These are phyloP conservation scores for sweet orange (Citrus sinensis) DNA, from an alignment of 345 rosid species.

Conservation along the genomic window DNA sequence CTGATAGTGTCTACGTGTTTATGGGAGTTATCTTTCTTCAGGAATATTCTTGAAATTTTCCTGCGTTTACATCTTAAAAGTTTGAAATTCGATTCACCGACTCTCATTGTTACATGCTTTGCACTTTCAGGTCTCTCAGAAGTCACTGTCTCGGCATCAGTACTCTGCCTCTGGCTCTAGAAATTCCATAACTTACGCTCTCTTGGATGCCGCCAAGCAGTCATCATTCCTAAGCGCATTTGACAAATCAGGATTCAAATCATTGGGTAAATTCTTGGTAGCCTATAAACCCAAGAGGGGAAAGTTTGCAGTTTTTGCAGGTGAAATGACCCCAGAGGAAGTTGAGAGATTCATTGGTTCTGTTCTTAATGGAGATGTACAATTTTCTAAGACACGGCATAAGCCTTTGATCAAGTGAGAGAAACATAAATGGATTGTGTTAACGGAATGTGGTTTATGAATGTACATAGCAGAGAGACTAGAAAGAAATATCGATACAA, in stretches of 20 bases:
- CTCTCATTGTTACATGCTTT: slow-evolving; percentile 14
- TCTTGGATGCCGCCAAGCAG: slow-evolving; percentile 67
- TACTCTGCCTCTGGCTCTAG: slow-evolving; percentile 35
- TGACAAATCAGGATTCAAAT: slow-evolving; percentile 57
- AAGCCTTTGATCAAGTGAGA: slow-evolving; percentile 52
- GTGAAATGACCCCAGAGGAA: slow-evolving; percentile 49
- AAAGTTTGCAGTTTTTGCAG: slow-evolving; percentile 49
- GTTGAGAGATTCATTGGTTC: slow-evolving; percentile 68
- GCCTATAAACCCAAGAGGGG: slow-evolving; percentile 79
- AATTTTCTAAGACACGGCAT: slow-evolving; percentile 49
- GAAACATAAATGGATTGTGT: background rate
- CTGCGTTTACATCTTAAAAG: background rate
- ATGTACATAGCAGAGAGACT: slow-evolving; percentile 1
- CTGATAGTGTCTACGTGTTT: background rate
- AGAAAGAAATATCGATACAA: background rate
- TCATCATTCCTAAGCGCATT: slow-evolving; percentile 55
- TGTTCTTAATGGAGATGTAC: slow-evolving; percentile 72
- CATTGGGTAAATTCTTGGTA: slow-evolving; percentile 45
- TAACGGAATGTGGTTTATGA: background rate
- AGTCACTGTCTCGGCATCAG: slow-evolving; percentile 62
- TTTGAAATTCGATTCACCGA: background rate
- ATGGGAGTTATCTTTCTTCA: background rate
- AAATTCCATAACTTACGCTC: slow-evolving; percentile 53
- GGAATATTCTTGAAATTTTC: background rate
- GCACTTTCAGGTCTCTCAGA: slow-evolving; percentile 64